Percentiles rank a stretch among this genome's conserved stretches.
These are phyloP conservation scores for Apostasia ramifera DNA, from an alignment of 106 monocot genomes.

Conservation along the genomic window DNA sequence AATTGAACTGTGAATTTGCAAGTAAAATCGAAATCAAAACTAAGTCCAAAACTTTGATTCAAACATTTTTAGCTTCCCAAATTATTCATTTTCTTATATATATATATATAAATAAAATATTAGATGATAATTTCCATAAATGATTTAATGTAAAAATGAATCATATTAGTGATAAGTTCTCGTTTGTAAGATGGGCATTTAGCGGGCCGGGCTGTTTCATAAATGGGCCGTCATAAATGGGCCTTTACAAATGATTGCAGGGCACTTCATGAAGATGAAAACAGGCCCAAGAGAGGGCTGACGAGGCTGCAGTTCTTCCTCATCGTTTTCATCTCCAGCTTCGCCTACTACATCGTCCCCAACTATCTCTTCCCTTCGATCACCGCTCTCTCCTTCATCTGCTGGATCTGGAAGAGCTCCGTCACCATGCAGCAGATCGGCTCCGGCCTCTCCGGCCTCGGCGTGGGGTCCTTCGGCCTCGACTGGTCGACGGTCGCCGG, in stretches of 20 bases:
- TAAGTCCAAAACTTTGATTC: too few species aligned
- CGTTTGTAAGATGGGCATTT: background rate
- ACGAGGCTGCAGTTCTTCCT: constrained; percentile 70
- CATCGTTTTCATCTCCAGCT: constrained; percentile 37
- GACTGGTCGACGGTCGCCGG: constrained; percentile 41
- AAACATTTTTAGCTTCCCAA: too few species aligned
- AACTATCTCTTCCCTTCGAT: constrained; percentile 60
- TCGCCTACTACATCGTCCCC: constrained; percentile 57
- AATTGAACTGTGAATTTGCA: too few species aligned
- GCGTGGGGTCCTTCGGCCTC: constrained; percentile 51
- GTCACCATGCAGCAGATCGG: constrained; percentile 58
- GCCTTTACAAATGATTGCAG: constrained; percentile 2
- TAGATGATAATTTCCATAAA: too few species aligned
- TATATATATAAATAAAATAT: too few species aligned
- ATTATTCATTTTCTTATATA: too few species aligned
- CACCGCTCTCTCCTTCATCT: constrained; percentile 41
- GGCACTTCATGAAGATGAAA: constrained; percentile 55
- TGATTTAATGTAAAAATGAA: too few species aligned
- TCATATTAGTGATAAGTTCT: background rate
- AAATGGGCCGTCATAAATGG: background rate
- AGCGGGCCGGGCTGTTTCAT: background rate
- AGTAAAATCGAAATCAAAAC: too few species aligned
- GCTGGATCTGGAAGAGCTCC: constrained; percentile 46
- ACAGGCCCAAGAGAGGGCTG: constrained; percentile 35
- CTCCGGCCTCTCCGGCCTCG: constrained; percentile 38